These are phyloP conservation scores for Tolypocladium guangdongense DNA, from an alignment of 2,329 filamentous ascomycete genomes.

Conservation along the genomic window DNA sequence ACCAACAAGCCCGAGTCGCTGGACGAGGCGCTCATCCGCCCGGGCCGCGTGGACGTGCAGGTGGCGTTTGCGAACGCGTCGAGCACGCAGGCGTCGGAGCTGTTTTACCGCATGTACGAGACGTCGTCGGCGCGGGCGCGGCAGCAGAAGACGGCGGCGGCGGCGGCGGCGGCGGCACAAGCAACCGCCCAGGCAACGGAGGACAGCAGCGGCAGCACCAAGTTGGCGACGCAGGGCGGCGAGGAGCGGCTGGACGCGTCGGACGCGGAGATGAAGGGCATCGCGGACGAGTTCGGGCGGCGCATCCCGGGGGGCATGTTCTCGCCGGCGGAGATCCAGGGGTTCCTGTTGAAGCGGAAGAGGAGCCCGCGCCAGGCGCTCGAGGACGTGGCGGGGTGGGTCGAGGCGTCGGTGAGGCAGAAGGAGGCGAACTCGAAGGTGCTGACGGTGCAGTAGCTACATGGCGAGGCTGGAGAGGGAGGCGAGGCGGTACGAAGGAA, in stretches of 20 bases:
- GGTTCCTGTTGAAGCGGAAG: slow-evolving; percentile 53
- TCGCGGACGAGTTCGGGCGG: slow-evolving; percentile 39
- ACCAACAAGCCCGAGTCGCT: slow-evolving; percentile 66
- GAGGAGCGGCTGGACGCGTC: slow-evolving; percentile 20
- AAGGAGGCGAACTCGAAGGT: slow-evolving; percentile 39
- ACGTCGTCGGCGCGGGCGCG: slow-evolving; percentile 13
- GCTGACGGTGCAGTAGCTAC: slow-evolving; percentile 31
- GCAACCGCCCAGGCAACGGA: slow-evolving; percentile 3
- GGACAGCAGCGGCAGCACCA: background rate
- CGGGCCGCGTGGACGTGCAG: slow-evolving; percentile 61
- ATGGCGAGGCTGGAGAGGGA: background rate
- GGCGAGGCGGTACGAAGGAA: background rate
- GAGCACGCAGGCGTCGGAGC: slow-evolving; percentile 39
- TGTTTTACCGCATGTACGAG: slow-evolving; percentile 53
- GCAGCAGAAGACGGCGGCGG: slow-evolving; percentile 2
- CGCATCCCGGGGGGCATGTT: slow-evolving; percentile 42
- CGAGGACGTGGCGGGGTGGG: slow-evolving; percentile 41
- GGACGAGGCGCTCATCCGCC: slow-evolving; percentile 62
- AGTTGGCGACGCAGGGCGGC: slow-evolving; percentile 2
- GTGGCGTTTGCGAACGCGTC: slow-evolving; percentile 53
- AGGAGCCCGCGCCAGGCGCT: slow-evolving; percentile 45
- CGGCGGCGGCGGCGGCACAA: background rate
- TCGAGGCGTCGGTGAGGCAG: slow-evolving; percentile 37
- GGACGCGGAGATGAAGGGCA: slow-evolving; percentile 26
- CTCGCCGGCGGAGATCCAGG: slow-evolving; percentile 53